Percentiles rank a stretch among this genome's conserved stretches.
These are phyloP conservation scores for Ceratobasidium sp. DNA, from an alignment of 1,284 basidiomycete species.

Conservation along the genomic window DNA sequence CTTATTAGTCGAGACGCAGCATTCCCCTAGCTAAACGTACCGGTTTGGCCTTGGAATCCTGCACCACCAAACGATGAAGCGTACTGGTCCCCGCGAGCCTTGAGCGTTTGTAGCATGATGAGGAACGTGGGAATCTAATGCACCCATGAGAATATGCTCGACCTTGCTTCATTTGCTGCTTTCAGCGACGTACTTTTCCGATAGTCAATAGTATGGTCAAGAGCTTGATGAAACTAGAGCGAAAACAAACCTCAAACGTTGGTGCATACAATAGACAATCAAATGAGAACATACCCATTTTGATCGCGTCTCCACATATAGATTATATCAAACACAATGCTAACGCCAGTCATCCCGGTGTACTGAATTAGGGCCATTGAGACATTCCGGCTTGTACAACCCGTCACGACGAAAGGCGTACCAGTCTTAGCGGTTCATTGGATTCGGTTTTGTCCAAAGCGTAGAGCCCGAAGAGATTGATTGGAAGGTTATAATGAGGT, in stretches of 20 bases:
- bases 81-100: slow-evolving; percentile 66
- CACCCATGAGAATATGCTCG: neutral
- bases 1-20: neutral
- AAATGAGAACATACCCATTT: slow-evolving; percentile 49
- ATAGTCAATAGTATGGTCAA: slow-evolving; percentile 38
- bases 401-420: slow-evolving; percentile 55
- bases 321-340: slow-evolving; percentile 76
- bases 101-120: slow-evolving; percentile 70
- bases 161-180: neutral
- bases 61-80: slow-evolving; percentile 69
- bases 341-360: slow-evolving; percentile 70
- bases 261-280: slow-evolving; percentile 18
- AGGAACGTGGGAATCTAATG: slow-evolving; percentile 54
- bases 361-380: slow-evolving; percentile 64
- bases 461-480: slow-evolving; percentile 81
- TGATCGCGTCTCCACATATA: slow-evolving; percentile 69
- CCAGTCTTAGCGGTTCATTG: slow-evolving; percentile 72
- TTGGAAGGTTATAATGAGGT: slow-evolving; percentile 77
- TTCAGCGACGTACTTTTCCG: slow-evolving; percentile 14
- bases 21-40: slow-evolving; percentile 56
- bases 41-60: slow-evolving; percentile 69
- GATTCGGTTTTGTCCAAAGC: slow-evolving; percentile 76
- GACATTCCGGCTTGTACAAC: neutral
- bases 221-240: slow-evolving; percentile 66
- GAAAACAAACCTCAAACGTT: neutral